phyloP scores from a whole-genome alignment of 2,329 filamentous ascomycete species.

The Alternaria arbusti region DNA sequence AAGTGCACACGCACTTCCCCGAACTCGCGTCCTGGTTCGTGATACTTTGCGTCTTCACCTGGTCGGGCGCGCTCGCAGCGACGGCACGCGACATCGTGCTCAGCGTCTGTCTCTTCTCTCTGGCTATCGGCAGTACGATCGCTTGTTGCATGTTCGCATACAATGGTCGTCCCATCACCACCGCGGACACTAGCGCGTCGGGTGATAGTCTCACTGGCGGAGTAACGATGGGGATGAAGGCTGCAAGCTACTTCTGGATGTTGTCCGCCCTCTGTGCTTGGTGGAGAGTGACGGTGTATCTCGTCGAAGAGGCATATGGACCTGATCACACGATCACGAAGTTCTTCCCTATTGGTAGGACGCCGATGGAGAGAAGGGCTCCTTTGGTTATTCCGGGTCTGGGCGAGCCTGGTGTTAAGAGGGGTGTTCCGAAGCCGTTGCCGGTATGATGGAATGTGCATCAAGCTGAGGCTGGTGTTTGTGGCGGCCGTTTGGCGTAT shows the following conservation, averaged over 20 bases:
- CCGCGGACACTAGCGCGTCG: neutral
- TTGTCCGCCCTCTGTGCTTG: neutral
- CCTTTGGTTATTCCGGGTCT: constrained; percentile 10
- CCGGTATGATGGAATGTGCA: neutral
- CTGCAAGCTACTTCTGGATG: neutral
- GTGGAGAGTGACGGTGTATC: neutral
- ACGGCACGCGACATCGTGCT: neutral
- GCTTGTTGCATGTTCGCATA: neutral
- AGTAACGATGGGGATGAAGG: neutral
- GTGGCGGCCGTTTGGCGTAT: neutral
- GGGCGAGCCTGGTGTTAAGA: constrained; percentile 12
- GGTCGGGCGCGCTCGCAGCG: neutral
- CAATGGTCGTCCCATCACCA: neutral
- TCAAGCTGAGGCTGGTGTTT: neutral
- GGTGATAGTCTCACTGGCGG: neutral
- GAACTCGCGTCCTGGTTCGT: neutral
- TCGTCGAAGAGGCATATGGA: constrained; percentile 3
- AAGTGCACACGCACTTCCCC: neutral
- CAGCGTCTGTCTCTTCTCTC: neutral
- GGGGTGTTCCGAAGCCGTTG: constrained; percentile 12
- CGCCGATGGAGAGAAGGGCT: constrained; percentile 9
- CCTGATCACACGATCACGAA: neutral
- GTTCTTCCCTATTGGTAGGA: constrained; percentile 12
- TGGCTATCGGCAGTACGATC: neutral
- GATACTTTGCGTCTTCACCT: neutral